Percentiles rank a stretch among this genome's conserved stretches.
Conservation (phyloP, 306 rosid genomes). For the Gillenia trifoliata region DNA sequence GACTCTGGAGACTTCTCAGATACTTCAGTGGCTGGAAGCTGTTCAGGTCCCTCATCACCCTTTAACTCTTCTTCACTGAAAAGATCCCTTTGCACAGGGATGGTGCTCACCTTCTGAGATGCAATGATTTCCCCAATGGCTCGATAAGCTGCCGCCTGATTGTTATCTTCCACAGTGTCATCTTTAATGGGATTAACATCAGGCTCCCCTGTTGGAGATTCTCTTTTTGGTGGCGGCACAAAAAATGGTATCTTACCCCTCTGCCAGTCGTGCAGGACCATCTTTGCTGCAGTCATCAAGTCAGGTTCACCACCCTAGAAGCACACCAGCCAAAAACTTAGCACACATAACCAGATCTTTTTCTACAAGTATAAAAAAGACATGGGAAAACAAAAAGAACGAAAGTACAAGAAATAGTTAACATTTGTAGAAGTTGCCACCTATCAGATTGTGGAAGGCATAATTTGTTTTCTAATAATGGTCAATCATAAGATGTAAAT, state of each 20-base stretch:
- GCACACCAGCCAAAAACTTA: background rate
- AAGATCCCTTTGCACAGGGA: conserved; percentile 76
- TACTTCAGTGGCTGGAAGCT: conserved; percentile 11
- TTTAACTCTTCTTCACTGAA: conserved; percentile 54
- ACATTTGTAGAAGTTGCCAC: background rate
- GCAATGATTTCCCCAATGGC: conserved; percentile 78
- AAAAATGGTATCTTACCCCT: conserved; percentile 93
- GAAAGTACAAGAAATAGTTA: background rate
- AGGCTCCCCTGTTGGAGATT: conserved; percentile 41
- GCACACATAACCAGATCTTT: background rate
- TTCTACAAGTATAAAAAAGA: background rate
- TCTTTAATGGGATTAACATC: conserved; percentile 28
- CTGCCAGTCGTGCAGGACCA: conserved; percentile 97
- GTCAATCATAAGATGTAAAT: background rate
- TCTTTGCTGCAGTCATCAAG: conserved; percentile 82
- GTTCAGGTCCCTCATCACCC: conserved; percentile 23
- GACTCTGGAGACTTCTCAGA: conserved; percentile 19
- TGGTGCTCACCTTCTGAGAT: conserved; percentile 64
- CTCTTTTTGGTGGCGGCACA: conserved; percentile 64
- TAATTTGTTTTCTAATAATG: background rate
- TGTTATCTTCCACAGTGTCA: conserved; percentile 36
- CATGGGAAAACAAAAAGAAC: background rate
- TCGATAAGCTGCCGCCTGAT: conserved; percentile 69
- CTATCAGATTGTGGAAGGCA: background rate
- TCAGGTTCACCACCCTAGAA: conserved; percentile 91